These are phyloP conservation scores for Spencermartinsiella europaea DNA, from an alignment of 805 yeast species.

Conservation along the genomic window DNA sequence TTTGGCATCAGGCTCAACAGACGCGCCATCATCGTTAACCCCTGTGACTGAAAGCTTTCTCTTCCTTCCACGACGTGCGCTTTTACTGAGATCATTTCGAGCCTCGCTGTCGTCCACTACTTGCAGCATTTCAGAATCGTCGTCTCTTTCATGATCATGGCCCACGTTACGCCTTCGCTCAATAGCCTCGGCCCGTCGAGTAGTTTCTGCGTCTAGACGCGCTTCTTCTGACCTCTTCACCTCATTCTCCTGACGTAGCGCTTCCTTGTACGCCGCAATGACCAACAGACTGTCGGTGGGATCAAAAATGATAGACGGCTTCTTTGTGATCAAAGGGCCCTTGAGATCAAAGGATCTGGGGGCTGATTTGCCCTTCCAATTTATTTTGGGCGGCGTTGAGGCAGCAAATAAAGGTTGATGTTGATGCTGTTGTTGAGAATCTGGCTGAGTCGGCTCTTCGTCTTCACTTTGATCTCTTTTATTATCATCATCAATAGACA, in stretches of 20 bases:
- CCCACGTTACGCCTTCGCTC: neutral
- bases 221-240: neutral
- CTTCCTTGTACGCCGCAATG: conserved; percentile 27
- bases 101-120: neutral
- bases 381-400: neutral
- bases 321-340: neutral
- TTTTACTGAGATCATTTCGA: neutral
- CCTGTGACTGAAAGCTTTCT: neutral
- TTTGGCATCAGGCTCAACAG: neutral
- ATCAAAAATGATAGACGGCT: conserved; percentile 16
- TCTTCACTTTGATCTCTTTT: neutral
- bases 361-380: conserved; percentile 9
- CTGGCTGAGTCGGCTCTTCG: neutral
- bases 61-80: neutral
- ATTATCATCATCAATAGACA: neutral
- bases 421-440: neutral
- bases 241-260: conserved; percentile 11
- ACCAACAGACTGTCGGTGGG: conserved; percentile 24
- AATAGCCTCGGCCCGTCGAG: neutral
- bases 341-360: conserved; percentile 9
- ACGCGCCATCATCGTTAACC: neutral
- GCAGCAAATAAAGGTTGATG: neutral
- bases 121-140: neutral
- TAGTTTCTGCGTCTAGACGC: neutral
- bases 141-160: neutral